Conservation (phyloP, 225 moss, liverwort and hornwort genomes). For the Ulota crispa region DNA sequence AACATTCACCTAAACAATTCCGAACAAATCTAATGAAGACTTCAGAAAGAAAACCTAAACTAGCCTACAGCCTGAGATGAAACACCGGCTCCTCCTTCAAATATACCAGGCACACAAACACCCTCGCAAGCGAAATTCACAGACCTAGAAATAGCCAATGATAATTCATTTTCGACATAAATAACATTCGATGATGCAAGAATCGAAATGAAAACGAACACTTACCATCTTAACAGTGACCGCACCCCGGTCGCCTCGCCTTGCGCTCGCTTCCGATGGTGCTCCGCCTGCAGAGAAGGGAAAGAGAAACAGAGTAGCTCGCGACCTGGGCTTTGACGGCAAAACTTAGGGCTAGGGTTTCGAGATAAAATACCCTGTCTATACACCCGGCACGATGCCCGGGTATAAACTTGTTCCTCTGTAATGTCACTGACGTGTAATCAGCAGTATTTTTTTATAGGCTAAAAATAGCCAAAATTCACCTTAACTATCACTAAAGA, state of each 20-base stretch:
- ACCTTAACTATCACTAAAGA: too few relatives aligned
- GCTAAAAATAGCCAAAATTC: too few relatives aligned
- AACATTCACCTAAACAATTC: slow-evolving; percentile 69
- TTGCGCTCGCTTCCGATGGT: slow-evolving; percentile 13
- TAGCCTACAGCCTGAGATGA: not conserved
- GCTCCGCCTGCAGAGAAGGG: slow-evolving; percentile 12
- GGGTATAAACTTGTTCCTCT: not conserved
- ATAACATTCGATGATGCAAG: not conserved
- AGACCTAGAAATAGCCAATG: not conserved
- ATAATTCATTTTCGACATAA: not conserved
- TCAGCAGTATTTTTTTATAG: too few relatives aligned
- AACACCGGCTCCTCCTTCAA: not conserved
- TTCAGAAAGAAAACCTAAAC: slow-evolving; percentile 21
- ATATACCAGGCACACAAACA: not conserved
- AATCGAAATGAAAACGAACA: not conserved
- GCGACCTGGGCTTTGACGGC: slow-evolving; percentile 23
- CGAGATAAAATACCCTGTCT: not conserved
- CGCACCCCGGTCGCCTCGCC: slow-evolving; percentile 3
- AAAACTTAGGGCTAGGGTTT: slow-evolving; percentile 39
- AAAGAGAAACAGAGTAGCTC: not conserved
- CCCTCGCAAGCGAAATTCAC: not conserved
- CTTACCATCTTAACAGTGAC: slow-evolving; percentile 33
- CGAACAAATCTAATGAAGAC: not conserved
- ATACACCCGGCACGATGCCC: not conserved
- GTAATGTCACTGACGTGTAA: not conserved